Evolutionary conservation across 495 filamentous ascomycete genomes (phyloP), one percentile per base, ranked within the genome.

Genomic region (Podospora comata): DNA sequence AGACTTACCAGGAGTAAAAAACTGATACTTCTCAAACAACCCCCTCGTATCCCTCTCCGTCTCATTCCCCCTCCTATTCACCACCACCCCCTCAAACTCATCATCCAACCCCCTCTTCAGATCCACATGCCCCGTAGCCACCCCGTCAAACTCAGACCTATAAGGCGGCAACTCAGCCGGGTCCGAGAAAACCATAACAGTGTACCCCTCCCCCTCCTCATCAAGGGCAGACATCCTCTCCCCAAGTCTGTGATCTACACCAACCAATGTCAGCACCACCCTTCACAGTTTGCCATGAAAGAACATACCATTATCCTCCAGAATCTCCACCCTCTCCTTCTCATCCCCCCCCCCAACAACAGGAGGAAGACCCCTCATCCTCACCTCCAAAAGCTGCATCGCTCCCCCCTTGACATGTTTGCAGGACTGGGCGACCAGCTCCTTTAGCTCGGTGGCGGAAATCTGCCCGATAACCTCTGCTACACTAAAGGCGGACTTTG

Each of bases 11-110:
- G 93, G 92, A 20, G 87, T 92, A 30, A 99, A 89, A 80, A 90
- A 97, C 75, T 95, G 90, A 76, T 99, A 99, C 74, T 89, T 90
- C 78, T 94, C 88, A 74, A 99, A 99, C 60, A 99, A 79, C 39
- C 91, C 89, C 23, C 81, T 79, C 30, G 72, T 75, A 27, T 80
- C 74, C 16, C 23, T 27, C 77, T 68, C 73, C 64, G 73, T 66
- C 61, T 73, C 73, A 20, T n/a, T 11, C 23, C 72, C 68, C 44
- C 68, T 73, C 64, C 56, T 65, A 27, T 59, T 68, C 32, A 72
- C 32, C 32, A 72, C 32, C 48, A 66, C 9, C 30, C 54, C 54
- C 69, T 65, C 74, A 48, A 48, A 48, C 5, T 48, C 39, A 16
- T 3, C 39, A 11, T 48, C 13, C 15, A 11, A 13, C 13, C 65